These are phyloP conservation scores for Spizellomyces sp. DNA, from an alignment of 192 early-diverging fungal genomes.

Conservation along the genomic window DNA sequence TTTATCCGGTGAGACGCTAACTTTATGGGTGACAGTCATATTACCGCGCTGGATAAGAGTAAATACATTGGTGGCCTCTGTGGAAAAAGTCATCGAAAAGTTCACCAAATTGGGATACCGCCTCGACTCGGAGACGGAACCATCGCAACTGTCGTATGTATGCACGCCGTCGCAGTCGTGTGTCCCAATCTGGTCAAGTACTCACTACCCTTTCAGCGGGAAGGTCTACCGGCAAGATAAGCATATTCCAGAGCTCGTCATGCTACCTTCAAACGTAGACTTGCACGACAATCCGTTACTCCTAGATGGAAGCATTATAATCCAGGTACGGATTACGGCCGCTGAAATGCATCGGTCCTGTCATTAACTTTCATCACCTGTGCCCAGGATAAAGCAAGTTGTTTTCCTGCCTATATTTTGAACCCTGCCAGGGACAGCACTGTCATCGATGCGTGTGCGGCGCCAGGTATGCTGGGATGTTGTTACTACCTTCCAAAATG, in stretches of 20 bases:
- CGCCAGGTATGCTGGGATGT: slow-evolving; percentile 62
- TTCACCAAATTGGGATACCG: slow-evolving; percentile 63
- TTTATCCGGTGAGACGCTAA: neutral
- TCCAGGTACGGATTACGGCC: slow-evolving; percentile 61
- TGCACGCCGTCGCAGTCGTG: neutral
- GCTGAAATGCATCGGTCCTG: neutral
- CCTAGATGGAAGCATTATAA: slow-evolving; percentile 75
- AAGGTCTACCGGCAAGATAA: slow-evolving; percentile 55
- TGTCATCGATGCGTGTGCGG: slow-evolving; percentile 94
- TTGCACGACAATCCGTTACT: slow-evolving; percentile 83
- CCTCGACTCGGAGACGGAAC: slow-evolving; percentile 30
- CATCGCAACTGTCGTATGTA: slow-evolving; percentile 15
- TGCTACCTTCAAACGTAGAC: slow-evolving; percentile 85
- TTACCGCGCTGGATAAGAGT: slow-evolving; percentile 88
- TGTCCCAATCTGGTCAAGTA: neutral
- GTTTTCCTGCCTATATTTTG: slow-evolving; percentile 88
- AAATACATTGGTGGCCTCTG: slow-evolving; percentile 75
- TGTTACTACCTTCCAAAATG: too few species aligned
- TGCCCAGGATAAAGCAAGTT: slow-evolving; percentile 89
- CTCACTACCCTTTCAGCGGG: neutral
- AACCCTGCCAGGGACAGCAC: slow-evolving; percentile 55
- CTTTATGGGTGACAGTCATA: slow-evolving; percentile 36
- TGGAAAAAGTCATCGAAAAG: slow-evolving; percentile 65
- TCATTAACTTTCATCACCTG: neutral
- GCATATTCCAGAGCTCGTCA: slow-evolving; percentile 80